Conservation (phyloP, 805 yeast genomes). For the Teunomyces cretensis region DNA sequence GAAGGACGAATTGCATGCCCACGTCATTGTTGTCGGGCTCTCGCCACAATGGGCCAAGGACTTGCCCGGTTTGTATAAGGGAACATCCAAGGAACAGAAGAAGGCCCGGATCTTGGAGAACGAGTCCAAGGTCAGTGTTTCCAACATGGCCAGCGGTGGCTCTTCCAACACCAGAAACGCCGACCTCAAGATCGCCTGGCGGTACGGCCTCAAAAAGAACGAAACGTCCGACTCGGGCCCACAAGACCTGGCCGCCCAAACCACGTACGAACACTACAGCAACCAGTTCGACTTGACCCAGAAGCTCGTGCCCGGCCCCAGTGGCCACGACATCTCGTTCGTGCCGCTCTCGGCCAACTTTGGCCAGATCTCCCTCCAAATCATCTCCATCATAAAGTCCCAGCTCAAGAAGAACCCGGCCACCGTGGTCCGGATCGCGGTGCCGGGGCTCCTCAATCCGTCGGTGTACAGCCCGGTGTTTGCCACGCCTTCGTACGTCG, state of each 20-base stretch:
- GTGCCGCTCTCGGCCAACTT: slow-evolving; percentile 38
- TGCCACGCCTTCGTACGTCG: slow-evolving; percentile 45
- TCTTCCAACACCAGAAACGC: slow-evolving; percentile 16
- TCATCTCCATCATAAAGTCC: slow-evolving; percentile 36
- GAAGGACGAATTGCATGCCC: slow-evolving; percentile 40
- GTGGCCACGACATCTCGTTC: slow-evolving; percentile 57
- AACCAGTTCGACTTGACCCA: slow-evolving; percentile 78
- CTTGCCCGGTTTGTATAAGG: slow-evolving; percentile 75
- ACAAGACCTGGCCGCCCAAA: too few species aligned
- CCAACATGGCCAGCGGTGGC: slow-evolving; percentile 46
- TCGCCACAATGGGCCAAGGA: slow-evolving; percentile 61
- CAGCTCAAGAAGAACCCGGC: slow-evolving; percentile 41
- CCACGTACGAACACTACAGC: slow-evolving; percentile 51
- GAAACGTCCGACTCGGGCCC: slow-evolving; percentile 12
- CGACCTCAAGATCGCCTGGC: slow-evolving; percentile 90
- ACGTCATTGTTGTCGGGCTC: slow-evolving; percentile 62
- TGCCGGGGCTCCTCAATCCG: slow-evolving; percentile 83
- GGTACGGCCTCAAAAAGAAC: slow-evolving; percentile 59
- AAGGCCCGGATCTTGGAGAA: slow-evolving; percentile 55
- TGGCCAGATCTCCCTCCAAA: slow-evolving; percentile 32
- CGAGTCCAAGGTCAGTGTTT: slow-evolving; percentile 65
- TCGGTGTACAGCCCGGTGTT: slow-evolving; percentile 58
- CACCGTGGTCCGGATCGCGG: slow-evolving; percentile 59
- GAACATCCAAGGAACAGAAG: slow-evolving; percentile 64
- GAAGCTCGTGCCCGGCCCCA: slow-evolving; percentile 65